Evolutionary conservation across 129 eudicot species (phyloP), one percentile per base, ranked within the genome.

Genomic region (Logfia minima): DNA sequence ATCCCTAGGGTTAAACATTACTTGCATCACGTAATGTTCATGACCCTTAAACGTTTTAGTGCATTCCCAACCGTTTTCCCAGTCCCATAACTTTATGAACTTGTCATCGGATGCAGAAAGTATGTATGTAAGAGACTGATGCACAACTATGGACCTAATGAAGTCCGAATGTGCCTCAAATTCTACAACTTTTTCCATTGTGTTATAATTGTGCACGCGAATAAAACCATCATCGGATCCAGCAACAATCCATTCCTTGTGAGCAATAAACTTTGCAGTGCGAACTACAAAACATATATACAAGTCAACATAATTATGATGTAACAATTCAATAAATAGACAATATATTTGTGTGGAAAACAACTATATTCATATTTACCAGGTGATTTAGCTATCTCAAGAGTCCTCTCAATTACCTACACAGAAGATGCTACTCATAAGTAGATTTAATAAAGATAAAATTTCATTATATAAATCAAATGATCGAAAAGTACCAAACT

Each of bases 321-420:
- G n/a, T 19, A 34, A 18, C 37, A 34, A 34, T 34, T 19, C 34
- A 31, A 31, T 4, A 31, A 31, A 3, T 31, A 31, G 34, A 74
- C 2, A 31, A 75, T 31, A 14, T 14, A 2, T 21, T 5, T 32
- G 28, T 23, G 5, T 37, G 22, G 18, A 48, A 66, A 18, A 9
- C 18, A 21, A 11, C 24, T 23, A 24, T 3, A 5, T n/a, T 4
- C 43, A 37, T 37, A 70, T 66, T 18, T 66, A 93, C 97, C 98
- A 43, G 90, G 98, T 56, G 82, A 68, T 16, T 93, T 91, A 18
- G 85, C 71, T 23, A 79, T 87, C 76, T 90, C 95, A 69, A 93
- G 77, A 24, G 93, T 83, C 68, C 84, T 90, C 56, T 75, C 97
- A 82, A 78, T 84, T 32, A 77, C 85, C 98, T 93, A 82, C 71